phyloP scores from a whole-genome alignment of 495 filamentous ascomycete genomes.

The Geoglossum glabrum region DNA sequence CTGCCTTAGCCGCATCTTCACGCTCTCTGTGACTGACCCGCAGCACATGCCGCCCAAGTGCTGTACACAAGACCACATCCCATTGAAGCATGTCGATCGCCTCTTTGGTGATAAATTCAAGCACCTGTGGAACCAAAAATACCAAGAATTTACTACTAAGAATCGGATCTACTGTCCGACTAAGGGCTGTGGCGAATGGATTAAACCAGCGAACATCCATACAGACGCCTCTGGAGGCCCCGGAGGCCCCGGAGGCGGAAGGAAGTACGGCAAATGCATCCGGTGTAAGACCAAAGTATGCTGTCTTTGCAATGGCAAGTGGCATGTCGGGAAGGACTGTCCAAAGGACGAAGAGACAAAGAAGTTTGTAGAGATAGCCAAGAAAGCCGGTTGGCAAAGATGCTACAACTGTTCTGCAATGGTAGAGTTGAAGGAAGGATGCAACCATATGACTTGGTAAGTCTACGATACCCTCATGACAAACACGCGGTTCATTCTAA shows the following conservation, averaged over 20 bases:
- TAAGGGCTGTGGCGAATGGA: slow-evolving; percentile 51
- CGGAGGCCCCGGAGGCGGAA: slow-evolving; percentile 14
- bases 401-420: slow-evolving; percentile 55
- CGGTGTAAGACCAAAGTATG: slow-evolving; percentile 60
- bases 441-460: slow-evolving; percentile 72
- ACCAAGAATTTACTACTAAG: slow-evolving; percentile 47
- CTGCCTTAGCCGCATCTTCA: slow-evolving; percentile 54
- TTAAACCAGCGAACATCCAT: slow-evolving; percentile 45
- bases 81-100: slow-evolving; percentile 50
- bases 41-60: slow-evolving; percentile 65
- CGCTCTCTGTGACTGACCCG: slow-evolving; percentile 49
- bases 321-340: slow-evolving; percentile 47
- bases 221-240: slow-evolving; percentile 23
- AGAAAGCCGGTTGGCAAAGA: slow-evolving; percentile 52
- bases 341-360: slow-evolving; percentile 49
- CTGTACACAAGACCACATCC: slow-evolving; percentile 50
- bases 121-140: slow-evolving; percentile 56
- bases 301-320: slow-evolving; percentile 45
- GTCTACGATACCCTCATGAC: slow-evolving; percentile 7
- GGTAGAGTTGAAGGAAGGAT: slow-evolving; percentile 65
- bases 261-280: slow-evolving; percentile 38
- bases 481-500: slow-evolving; percentile 5
- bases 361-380: slow-evolving; percentile 43
- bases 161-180: slow-evolving; percentile 58
- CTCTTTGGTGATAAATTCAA: slow-evolving; percentile 58